Base-by-base conservation (phyloP, 176 grass and related monocot genomes). In the Luzula sylvatica region DNA sequence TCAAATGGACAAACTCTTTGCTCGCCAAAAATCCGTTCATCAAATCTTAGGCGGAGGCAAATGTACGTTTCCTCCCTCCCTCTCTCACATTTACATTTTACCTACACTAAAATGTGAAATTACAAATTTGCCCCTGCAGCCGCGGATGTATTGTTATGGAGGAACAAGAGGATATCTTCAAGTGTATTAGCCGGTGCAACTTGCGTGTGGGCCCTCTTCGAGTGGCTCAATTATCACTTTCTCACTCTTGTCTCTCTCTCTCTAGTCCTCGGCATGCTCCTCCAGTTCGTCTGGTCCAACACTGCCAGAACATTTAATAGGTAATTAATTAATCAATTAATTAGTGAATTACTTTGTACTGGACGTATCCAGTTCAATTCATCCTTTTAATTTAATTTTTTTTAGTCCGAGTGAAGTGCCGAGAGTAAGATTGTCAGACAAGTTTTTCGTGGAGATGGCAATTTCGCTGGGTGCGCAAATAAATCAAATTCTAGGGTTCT, bases 161-260 rank as follows among this genome's bases (percentile, higher is more conserved):
- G 89, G 55, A 95, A 95, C 58, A 95, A 88, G 56, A 85, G 80
- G 78, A 88, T 85, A 46, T 95, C 89, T 8, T 84, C 83, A 0
- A 85, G 89, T 8, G 76, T 95, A n/a, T 30, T 88, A 39, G 84
- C 62, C 35, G 51, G 69, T 26, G 73, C 77, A 18, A 88, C 83
- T 58, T 69, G 52, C 42, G 61, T 85, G 2, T 95, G 89, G 89
- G 73, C 80, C 45, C 82, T 95, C 65, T 88, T 95, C 0, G 89
- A 88, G 55, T 95, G 89, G 89, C 73, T 95, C 11, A 76, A 85
- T 32, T 95, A 95, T 46, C 83, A 88, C 67, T 95, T 95, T 52
- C 65, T 95, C 57, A 95, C 83, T 65, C 72, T 95, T 27, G 14
- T 82, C 43, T 78, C 65, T 0, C 72, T 88, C 53, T 30, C 57